Percentiles rank a stretch among this genome's conserved stretches.
Conservation (phyloP, 495 filamentous ascomycete species). For the Aspergillus sparsus region DNA sequence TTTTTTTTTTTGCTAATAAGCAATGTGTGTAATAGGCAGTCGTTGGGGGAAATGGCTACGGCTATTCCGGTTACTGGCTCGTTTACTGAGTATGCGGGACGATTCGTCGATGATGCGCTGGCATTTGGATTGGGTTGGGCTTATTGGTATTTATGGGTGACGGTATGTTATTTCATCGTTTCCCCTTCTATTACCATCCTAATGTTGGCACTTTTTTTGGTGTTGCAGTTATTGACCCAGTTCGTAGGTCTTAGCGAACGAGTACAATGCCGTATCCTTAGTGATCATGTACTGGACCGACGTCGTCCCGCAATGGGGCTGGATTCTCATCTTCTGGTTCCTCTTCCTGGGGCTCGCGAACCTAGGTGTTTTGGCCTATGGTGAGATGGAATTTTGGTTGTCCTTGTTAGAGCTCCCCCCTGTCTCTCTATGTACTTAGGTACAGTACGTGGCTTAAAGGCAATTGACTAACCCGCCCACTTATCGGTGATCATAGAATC, state of each 20-base stretch:
- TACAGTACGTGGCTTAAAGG: too few species aligned
- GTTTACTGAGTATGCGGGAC: constrained; percentile 57
- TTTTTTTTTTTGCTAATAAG: not conserved
- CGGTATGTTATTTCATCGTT: constrained; percentile 22
- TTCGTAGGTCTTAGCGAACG: constrained; percentile 46
- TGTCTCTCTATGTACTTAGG: not conserved
- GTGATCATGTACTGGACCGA: constrained; percentile 45
- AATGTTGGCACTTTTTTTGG: too few species aligned
- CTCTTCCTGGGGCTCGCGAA: constrained; percentile 62
- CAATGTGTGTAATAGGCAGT: constrained; percentile 39
- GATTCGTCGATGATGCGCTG: constrained; percentile 56
- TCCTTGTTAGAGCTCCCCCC: constrained; percentile 36
- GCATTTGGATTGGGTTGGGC: constrained; percentile 57
- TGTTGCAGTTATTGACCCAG: constrained; percentile 9
- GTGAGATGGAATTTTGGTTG: constrained; percentile 65
- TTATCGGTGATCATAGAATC: constrained; percentile 29
- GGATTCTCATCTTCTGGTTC: constrained; percentile 70
- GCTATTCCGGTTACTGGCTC: constrained; percentile 55
- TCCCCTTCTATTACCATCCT: too few species aligned
- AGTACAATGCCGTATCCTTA: constrained; percentile 53
- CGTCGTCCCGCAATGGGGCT: constrained; percentile 55
- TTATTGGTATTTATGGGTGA: constrained; percentile 63
- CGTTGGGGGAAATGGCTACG: constrained; percentile 59
- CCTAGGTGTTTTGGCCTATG: constrained; percentile 52
- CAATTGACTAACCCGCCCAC: too few species aligned